Base-by-base conservation (phyloP, 1,139 yeast species). In the Diutina rugosa region DNA sequence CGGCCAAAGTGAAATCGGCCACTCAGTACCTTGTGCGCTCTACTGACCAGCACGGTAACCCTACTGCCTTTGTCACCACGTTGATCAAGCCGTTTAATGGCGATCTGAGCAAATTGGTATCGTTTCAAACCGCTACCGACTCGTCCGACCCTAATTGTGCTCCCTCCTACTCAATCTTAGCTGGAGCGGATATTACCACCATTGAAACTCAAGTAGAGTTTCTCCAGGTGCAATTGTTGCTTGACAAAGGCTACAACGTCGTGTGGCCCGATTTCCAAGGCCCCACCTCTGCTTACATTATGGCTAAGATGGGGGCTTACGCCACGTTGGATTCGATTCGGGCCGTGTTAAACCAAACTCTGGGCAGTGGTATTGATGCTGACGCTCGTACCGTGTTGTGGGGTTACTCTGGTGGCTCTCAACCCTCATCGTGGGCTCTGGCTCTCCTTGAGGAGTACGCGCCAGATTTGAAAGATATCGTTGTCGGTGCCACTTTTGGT, bases 361-460 rank as follows among this genome's bases (percentile, higher is more conserved):
- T 58, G 12, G 30, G 45, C 35, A 58, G 60, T 6, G 65, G 63
- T 1, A 32, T 64, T n/a, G 26, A 56, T 4, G 18, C 56, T 2
- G 60, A 59, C 46, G 60, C 68, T 6, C 48, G 60, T 29, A 60
- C 62, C n/a, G 62, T 58, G 2, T 32, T 64, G 56, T 65, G 63
- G 63, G 68, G 67, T 2, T 65, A 63, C 32, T 58, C 60, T 4
- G 62, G 61, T 7, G 60, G 60, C 16, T 56, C 59, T 2, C 46
- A 16, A 2, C 51, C 51, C 3, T 26, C 51, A 1, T 6, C 6
- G 10, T 47, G 51, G 51, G 32, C 51, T 7, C 16, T 5, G 6
- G 32, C 35, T n/a, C 14, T 28, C 30, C 51, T 28, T 10, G 35
- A 26, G 7, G 29, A 26, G 7, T 47, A 47, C 51, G 51, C 51